Percentiles rank a stretch among this genome's conserved stretches.
Evolutionary conservation across 306 rosid genomes (phyloP).

Genomic region (Abrus precatorius): DNA sequence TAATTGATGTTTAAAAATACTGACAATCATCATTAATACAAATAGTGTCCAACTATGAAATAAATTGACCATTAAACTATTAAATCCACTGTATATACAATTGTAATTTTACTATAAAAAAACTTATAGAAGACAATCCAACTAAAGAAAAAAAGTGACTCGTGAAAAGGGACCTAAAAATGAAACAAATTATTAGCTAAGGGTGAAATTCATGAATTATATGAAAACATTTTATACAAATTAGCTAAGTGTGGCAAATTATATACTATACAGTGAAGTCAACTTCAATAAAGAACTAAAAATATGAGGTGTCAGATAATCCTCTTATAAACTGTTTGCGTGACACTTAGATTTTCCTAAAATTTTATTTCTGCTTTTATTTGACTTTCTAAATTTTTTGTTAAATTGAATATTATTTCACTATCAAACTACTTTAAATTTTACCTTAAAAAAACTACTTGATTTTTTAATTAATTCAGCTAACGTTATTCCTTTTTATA

Average conservation of each 20-base stretch:
- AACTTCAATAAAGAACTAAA: slow-evolving; percentile 16
- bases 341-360: neutral
- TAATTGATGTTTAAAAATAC: too few relatives aligned
- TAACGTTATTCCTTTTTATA: neutral
- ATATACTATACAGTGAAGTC: neutral
- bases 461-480: neutral
- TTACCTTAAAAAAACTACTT: neutral
- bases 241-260: neutral
- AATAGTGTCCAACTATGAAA: too few relatives aligned
- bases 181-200: too few relatives aligned
- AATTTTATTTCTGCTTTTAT: neutral
- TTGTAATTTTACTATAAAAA: too few relatives aligned
- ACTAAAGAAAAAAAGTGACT: too few relatives aligned
- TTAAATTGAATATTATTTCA: neutral
- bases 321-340: neutral
- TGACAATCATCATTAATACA: too few relatives aligned
- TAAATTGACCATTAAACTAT: too few relatives aligned
- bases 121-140: too few relatives aligned
- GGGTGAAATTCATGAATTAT: too few relatives aligned
- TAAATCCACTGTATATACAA: too few relatives aligned
- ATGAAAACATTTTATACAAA: neutral
- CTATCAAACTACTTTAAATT: neutral
- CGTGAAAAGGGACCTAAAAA: too few relatives aligned
- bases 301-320: neutral
- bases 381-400: neutral